Evolutionary conservation across 2,329 filamentous ascomycete species (phyloP).

Genomic region (Elsinoe fawcettii): DNA sequence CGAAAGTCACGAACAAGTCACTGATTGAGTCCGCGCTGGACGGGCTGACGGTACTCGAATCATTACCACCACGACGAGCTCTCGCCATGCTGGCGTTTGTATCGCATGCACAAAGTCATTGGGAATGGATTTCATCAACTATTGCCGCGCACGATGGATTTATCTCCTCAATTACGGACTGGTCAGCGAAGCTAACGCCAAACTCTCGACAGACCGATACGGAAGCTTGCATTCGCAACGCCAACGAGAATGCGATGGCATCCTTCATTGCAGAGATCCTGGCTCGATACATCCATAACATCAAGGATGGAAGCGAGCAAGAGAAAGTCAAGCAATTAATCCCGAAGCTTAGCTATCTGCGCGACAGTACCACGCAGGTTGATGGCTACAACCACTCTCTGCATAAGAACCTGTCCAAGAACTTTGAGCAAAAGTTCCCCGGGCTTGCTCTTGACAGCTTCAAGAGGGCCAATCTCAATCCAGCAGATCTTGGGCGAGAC

Average conservation of each 20-base stretch:
- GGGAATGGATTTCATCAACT: constrained; percentile 86
- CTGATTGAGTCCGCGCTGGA: constrained; percentile 68
- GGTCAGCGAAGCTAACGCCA: constrained; percentile 53
- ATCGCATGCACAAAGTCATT: constrained; percentile 81
- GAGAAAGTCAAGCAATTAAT: constrained; percentile 63
- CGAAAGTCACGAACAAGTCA: constrained; percentile 49
- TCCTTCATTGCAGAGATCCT: constrained; percentile 80
- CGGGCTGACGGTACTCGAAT: constrained; percentile 55
- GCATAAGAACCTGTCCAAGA: constrained; percentile 75
- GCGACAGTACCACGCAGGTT: constrained; percentile 69
- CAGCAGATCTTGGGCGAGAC: constrained; percentile 52
- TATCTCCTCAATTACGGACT: constrained; percentile 62
- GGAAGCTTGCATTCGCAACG: constrained; percentile 23
- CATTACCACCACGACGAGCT: constrained; percentile 57
- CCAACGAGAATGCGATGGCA: constrained; percentile 51
- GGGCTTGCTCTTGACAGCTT: constrained; percentile 69
- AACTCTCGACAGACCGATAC: constrained; percentile 31
- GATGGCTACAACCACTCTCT: constrained; percentile 79
- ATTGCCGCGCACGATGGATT: constrained; percentile 67
- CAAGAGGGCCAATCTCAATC: constrained; percentile 58
- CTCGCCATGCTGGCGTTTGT: constrained; percentile 80
- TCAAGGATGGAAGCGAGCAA: constrained; percentile 65
- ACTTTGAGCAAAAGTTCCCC: constrained; percentile 71
- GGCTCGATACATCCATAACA: constrained; percentile 82
- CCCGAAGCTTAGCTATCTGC: constrained; percentile 68